Evolutionary conservation across 140 eudicot genomes (phyloP).

Genomic region (Flaveria floridana): DNA sequence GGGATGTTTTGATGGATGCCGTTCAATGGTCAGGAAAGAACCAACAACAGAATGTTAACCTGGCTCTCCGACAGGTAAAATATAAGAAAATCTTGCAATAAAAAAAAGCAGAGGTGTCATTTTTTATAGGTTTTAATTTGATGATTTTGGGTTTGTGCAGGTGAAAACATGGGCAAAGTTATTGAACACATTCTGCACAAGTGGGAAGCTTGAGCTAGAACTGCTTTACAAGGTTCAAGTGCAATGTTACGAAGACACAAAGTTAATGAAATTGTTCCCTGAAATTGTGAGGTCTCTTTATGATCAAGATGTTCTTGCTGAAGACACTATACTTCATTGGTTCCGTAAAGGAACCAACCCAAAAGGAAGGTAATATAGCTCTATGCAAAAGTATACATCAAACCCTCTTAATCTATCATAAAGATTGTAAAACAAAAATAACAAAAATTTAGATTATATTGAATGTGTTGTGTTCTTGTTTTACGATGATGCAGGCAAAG

Average conservation of each 20-base stretch:
- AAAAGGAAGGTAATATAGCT: conserved; percentile 73
- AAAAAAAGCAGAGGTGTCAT: neutral
- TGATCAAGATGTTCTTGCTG: conserved; percentile 97
- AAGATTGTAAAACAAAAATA: neutral
- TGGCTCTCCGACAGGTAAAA: conserved; percentile 84
- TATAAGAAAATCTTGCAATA: neutral
- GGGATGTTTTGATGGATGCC: conserved; percentile 99
- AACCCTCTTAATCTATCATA: neutral
- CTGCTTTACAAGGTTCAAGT: conserved; percentile 89
- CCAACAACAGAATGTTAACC: conserved; percentile 95
- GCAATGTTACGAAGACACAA: conserved; percentile 97
- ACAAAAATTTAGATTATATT: neutral
- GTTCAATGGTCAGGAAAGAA: conserved; percentile 99
- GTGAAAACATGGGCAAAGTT: conserved; percentile 91
- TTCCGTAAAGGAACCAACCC: conserved; percentile 93
- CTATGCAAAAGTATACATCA: neutral
- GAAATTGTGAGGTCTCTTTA: conserved; percentile 92
- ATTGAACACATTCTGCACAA: conserved; percentile 81
- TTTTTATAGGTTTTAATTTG: neutral
- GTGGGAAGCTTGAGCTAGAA: conserved; percentile 91
- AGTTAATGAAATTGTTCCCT: conserved; percentile 91
- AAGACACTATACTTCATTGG: conserved; percentile 98
- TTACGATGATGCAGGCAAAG: conserved; percentile 54
- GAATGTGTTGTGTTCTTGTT: neutral
- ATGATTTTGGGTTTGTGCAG: conserved; percentile 30